phyloP scores from a whole-genome alignment of 176 grass and related monocot species.

The Juncus effusus region DNA sequence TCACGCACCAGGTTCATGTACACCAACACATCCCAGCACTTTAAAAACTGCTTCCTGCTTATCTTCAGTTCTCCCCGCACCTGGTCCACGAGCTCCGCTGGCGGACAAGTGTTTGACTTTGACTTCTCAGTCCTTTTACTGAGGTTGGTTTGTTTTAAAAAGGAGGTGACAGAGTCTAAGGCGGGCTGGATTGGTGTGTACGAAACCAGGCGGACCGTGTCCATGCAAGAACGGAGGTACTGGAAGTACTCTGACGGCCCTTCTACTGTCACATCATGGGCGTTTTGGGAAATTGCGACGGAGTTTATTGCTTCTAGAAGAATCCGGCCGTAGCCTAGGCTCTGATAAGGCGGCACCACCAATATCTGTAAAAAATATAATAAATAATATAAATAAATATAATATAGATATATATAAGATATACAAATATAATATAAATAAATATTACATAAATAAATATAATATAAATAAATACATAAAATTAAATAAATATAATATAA shows the following conservation, averaged over 20 bases:
- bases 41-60: constrained; percentile 77
- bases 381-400: constrained; percentile 3
- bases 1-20: constrained; percentile 62
- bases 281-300: constrained; percentile 61
- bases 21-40: constrained; percentile 82
- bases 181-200: constrained; percentile 56
- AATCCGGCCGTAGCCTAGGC: constrained; percentile 63
- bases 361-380: constrained; percentile 56
- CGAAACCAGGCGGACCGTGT: constrained; percentile 55
- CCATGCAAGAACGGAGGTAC: constrained; percentile 67
- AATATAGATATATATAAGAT: background rate
- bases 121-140: constrained; percentile 38
- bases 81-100: constrained; percentile 36
- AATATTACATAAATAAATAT: background rate
- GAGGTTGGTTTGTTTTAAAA: constrained; percentile 59
- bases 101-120: constrained; percentile 42
- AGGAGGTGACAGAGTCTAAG: constrained; percentile 35
- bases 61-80: constrained; percentile 69
- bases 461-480: background rate
- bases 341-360: constrained; percentile 77
- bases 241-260: constrained; percentile 92
- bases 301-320: constrained; percentile 79
- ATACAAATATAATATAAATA: background rate
- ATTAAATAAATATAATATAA: constrained; percentile 13
- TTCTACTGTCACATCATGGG: constrained; percentile 78